Percentiles rank a stretch among this genome's conserved stretches.
These are phyloP conservation scores for Cryptomeria japonica DNA, from an alignment of 75 land plant genomes.

Conservation along the genomic window DNA sequence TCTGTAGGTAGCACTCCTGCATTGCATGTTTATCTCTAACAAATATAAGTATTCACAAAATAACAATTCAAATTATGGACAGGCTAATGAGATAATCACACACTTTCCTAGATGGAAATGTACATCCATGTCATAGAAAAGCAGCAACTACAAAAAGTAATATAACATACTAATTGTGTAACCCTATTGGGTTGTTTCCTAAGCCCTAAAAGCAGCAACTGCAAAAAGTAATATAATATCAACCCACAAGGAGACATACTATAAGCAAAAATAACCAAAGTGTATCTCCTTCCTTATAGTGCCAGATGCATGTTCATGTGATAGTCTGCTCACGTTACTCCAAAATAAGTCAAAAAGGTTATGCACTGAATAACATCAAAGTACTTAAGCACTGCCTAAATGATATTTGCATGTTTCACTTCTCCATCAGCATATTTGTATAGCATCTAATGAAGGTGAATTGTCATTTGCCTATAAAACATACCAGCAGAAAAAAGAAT, in stretches of 20 bases:
- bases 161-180: not conserved
- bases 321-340: not conserved
- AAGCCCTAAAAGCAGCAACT: not conserved
- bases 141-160: no score
- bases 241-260: not conserved
- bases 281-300: not conserved
- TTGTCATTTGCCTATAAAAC: not conserved
- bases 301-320: not conserved
- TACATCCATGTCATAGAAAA: not conserved
- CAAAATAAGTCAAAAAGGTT: not conserved
- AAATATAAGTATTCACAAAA: not conserved
- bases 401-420: not conserved
- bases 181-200: not conserved
- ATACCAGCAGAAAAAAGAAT: not conserved
- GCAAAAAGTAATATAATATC: not conserved
- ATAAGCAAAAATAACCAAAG: not conserved
- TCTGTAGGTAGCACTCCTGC: constrained; percentile 70
- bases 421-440: not conserved
- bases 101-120: not conserved
- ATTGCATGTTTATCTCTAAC: not conserved
- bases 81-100: not conserved
- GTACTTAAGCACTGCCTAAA: not conserved
- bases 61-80: not conserved
- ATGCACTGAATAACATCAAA: not conserved
- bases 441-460: not conserved